Evolutionary conservation across 306 rosid species (phyloP).

Genomic region (Fragaria iinumae): DNA sequence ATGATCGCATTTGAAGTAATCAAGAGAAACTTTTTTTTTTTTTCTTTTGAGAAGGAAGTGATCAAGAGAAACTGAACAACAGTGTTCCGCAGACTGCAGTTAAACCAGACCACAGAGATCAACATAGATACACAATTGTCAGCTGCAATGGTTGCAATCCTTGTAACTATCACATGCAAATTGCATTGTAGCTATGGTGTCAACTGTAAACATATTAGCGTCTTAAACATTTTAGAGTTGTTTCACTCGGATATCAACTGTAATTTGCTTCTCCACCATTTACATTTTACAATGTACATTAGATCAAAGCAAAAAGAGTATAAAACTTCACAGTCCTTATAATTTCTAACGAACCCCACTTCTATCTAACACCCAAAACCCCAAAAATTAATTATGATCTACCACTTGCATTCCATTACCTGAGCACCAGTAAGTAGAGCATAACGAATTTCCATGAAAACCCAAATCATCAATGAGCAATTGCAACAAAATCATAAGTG

Average conservation of each 20-base stretch:
- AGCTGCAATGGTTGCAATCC: slow-evolving; percentile 8
- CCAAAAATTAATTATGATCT: background rate
- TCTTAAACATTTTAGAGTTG: background rate
- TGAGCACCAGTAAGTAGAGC: slow-evolving; percentile 1
- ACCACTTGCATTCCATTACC: background rate
- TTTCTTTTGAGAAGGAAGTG: too few species aligned
- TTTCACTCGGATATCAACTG: background rate
- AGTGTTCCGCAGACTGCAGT: background rate
- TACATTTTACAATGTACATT: background rate
- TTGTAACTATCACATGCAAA: background rate
- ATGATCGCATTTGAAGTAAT: slow-evolving; percentile 10
- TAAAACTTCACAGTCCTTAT: background rate
- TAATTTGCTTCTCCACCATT: background rate
- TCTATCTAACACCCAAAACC: background rate
- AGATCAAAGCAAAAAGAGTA: background rate
- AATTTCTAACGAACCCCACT: background rate
- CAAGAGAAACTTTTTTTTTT: too few species aligned
- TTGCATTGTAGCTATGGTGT: background rate
- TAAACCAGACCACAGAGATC: background rate
- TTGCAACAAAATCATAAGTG: background rate
- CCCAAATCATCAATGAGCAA: slow-evolving; percentile 1
- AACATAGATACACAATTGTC: background rate
- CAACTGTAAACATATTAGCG: background rate
- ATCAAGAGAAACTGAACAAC: background rate
- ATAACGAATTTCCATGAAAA: slow-evolving; percentile 8